Evolutionary conservation across 352 stramenopile species (phyloP), one percentile per base, ranked within the genome.

Genomic region (Pythium volutum): DNA sequence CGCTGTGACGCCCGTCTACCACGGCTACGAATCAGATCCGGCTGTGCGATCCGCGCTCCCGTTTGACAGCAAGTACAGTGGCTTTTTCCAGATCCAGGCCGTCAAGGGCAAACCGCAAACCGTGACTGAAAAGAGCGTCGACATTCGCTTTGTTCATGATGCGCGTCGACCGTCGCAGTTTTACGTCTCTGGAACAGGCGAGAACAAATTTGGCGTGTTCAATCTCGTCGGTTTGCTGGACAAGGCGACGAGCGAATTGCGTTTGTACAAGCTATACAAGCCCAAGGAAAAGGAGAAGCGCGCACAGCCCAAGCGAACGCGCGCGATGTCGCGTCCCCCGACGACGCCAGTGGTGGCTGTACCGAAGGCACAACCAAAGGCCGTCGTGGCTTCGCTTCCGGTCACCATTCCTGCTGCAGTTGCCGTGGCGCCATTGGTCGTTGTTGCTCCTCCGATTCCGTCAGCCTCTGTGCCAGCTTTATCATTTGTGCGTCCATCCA

Each of bases 251-350:
- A 91, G 82, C 51, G 84, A 93, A 52, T 50, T 95, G 53, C 77
- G 83, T 11, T 39, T 95, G 20, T 95, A 93, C 72, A 95, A 95
- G 70, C 71, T 93, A 3, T 95, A 95, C 71, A 91, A 92, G 49
- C 86, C 84, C 5, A 92, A 92, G 49, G 77, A 89, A 25, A 84
- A 79, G 20, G 77, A 84, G 27, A 93, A 93, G 54, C 79, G 84
- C n/a, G 75, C 75, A 16, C 31, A 89, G 0, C 81, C 81, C 23
- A 76, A 84, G n/a, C 81, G 84, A 34, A 60, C 59, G n/a, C 73
- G 77, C 33, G 58, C 59, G 4, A 43, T 41, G 7, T 22, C 61
- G 7, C 53, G 53, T 2, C 47, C 59, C 7, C 50, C 33, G 16
- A 16, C 36, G 2, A 36, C 56, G 4, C 41, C 34, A 20, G 39